These are phyloP conservation scores for Phycomyces blakesleeanus DNA, from an alignment of 192 early-diverging fungal species.

Conservation along the genomic window DNA sequence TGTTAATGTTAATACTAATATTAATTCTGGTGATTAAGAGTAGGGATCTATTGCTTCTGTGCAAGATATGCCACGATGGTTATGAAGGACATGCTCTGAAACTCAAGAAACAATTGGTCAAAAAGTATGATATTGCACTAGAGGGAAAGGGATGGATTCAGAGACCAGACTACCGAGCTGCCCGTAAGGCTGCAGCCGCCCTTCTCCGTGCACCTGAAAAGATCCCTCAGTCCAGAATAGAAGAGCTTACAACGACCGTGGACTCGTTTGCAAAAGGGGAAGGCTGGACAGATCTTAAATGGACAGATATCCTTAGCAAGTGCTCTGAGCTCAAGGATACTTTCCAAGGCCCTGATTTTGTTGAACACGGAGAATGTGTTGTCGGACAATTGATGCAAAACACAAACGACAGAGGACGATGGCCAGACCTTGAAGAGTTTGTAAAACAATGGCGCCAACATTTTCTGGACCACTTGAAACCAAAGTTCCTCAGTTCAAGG, in stretches of 20 bases:
- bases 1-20: too few relatives aligned
- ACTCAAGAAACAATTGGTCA: conserved; percentile 22
- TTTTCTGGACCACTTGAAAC: conserved; percentile 26
- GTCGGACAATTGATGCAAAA: conserved; percentile 15
- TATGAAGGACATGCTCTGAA: conserved; percentile 27
- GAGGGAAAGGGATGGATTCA: conserved; percentile 31
- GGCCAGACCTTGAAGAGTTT: conserved; percentile 29
- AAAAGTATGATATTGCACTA: conserved; percentile 23
- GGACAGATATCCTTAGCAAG: not conserved
- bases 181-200: conserved; percentile 33
- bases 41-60: conserved; percentile 31
- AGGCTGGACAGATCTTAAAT: not conserved
- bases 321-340: conserved; percentile 20
- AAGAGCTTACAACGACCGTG: conserved; percentile 3
- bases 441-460: conserved; percentile 31
- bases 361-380: conserved; percentile 27
- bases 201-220: conserved; percentile 14
- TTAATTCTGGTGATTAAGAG: conserved; percentile 17
- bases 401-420: not conserved
- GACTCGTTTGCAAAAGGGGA: not conserved
- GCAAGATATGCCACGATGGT: conserved; percentile 28
- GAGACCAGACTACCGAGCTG: conserved; percentile 11
- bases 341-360: conserved; percentile 20
- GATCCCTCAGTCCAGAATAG: conserved; percentile 8
- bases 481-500: conserved; percentile 20